Evolutionary conservation across 2,329 filamentous ascomycete species (phyloP).

Genomic region (Epichloe glyceriae): DNA sequence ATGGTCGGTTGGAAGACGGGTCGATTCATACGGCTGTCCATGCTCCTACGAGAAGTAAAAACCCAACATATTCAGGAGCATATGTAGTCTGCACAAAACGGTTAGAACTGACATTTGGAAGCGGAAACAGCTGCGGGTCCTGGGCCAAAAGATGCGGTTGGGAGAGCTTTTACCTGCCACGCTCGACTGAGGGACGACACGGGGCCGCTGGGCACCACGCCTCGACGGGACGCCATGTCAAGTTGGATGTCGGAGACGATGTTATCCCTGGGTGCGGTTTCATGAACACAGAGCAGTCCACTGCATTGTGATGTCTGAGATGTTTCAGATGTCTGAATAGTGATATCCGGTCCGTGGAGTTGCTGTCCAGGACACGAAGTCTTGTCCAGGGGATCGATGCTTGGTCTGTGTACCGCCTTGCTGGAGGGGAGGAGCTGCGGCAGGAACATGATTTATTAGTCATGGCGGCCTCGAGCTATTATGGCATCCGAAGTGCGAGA

Average conservation of each 20-base stretch:
- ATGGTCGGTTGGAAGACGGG: neutral
- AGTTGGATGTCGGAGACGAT: neutral
- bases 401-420: too few relatives aligned
- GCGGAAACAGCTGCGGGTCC: neutral
- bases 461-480: too few relatives aligned
- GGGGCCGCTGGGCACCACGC: neutral
- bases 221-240: constrained; percentile 4
- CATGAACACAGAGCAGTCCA: neutral
- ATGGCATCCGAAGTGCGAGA: too few relatives aligned
- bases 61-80: constrained; percentile 6
- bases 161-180: constrained; percentile 4
- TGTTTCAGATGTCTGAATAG: neutral
- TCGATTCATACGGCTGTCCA: constrained; percentile 3
- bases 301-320: neutral
- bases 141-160: neutral
- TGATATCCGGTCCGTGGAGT: neutral
- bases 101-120: neutral
- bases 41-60: constrained; percentile 3
- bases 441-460: too few relatives aligned
- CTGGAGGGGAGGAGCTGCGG: too few relatives aligned
- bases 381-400: neutral
- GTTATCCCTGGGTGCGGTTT: neutral
- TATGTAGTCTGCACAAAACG: constrained; percentile 3
- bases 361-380: neutral
- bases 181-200: constrained; percentile 1